Base-by-base conservation (phyloP, 1,284 basidiomycete species). In the Austroboletus niveus region DNA sequence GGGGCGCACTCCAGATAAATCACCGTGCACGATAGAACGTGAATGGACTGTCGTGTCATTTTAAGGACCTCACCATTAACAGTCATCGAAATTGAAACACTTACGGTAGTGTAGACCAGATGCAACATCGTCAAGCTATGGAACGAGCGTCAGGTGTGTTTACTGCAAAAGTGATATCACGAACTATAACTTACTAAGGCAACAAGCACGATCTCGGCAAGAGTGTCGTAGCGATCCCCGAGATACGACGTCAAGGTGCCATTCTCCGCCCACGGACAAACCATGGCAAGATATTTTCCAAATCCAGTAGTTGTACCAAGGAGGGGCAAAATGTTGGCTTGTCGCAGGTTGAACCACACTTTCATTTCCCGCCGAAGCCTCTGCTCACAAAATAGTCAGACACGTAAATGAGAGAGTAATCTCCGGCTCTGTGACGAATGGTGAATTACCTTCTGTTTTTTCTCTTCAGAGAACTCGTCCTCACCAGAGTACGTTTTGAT, bases 231-330 rank as follows among this genome's bases (percentile, higher is more conserved):
- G 12, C 22, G 20, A 3, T 40, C 20, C 9, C 47, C 51, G 22
- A 66, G 51, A 51, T 60, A 64, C 14, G 39, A 31, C 2, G 53
- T 54, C 40, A 66, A 30, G 1, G 54, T 24, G 1, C 64, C 64
- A 10, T 66, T 60, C 0, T 66, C 34, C 8, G 45, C 31, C 62
- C 62, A 63, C 3, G 64, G 62, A 29, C 49, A 66, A 17, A 63
- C 64, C 52, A 63, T 47, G 7, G 64, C 54, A 14, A 60, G 44
- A 20, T 63, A 56, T 39, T 32, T 57, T n/a, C 61, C 57, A 15
- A 64, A 63, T 14, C 49, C 58, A 10, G 34, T 32, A n/a, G 49
- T 55, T 1, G 54, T 59, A 12, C 62, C 62, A 30, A 52, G 29
- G 29, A 44, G 22, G 64, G 60, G 62, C 6, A 66, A 30, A 15